Base-by-base conservation (phyloP, 768 basidiomycete species). In the Phaeotremella fagi region DNA sequence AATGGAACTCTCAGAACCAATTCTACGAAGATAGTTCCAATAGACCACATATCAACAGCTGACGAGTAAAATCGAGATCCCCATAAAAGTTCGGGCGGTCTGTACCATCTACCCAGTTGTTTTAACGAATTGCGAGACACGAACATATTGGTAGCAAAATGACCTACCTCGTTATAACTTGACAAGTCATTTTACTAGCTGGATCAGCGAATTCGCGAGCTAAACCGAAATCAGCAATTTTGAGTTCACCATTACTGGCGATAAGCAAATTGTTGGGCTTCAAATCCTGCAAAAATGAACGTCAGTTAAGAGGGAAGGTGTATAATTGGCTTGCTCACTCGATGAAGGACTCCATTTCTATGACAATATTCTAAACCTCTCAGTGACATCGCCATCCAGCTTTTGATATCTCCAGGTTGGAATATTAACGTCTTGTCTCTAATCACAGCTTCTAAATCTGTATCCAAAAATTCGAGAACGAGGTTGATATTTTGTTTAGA, bases 241-340 rank as follows among this genome's bases (percentile, higher is more conserved):
- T 99, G 60, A 98, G 84, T 48, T 88, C 84, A 0, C 95, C 95
- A 47, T 89, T 82, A 0, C 87, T 82, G 0, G 90, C 83, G 55
- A 99, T 87, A 67, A 99, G 84, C 77, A 99, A 80, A 76, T 99
- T 99, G 78, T 99, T 99, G 5, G 95, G 95, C 74, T 99, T 99
- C 59, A 99, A 75, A 79, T 99, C 95, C 94, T 98, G 64, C 33
- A 9, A 24, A 46, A 24, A 50, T 43, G 46, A 26, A 33, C 24
- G 24, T 45, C 45, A 45, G 45, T 25, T 33, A 16, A 33, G 31
- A n/a, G 31, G 16, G 16, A 7, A 7, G 31, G 16, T 7, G 31
- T 7, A 33, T 33, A 33, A 33, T 16, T 33, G 9, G 31, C 16
- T 33, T 7, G 31, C 1, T 72, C 71, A 95, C 94, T 50, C 95